Conservation (phyloP, 2,329 filamentous ascomycete genomes). For the Akanthomyces muscarius region DNA sequence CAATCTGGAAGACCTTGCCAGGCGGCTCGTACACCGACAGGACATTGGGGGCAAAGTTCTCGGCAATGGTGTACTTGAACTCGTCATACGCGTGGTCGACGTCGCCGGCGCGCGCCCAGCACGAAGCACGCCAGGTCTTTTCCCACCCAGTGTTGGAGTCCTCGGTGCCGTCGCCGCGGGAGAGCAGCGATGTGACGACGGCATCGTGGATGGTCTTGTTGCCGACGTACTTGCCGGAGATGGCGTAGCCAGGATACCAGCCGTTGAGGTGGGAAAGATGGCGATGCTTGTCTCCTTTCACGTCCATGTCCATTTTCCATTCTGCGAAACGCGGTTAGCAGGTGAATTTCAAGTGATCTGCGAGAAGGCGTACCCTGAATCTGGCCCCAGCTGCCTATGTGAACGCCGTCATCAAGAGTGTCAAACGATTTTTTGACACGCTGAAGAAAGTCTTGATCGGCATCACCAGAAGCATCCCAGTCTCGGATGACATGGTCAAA, state of each 20-base stretch:
- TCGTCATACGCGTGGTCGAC: slow-evolving; percentile 46
- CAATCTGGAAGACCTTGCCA: slow-evolving; percentile 47
- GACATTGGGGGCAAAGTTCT: slow-evolving; percentile 48
- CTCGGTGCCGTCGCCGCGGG: slow-evolving; percentile 43
- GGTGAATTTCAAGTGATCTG: too few relatives aligned
- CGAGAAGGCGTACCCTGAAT: slow-evolving; percentile 21
- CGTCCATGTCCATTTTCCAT: slow-evolving; percentile 33
- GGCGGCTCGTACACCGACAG: slow-evolving; percentile 45
- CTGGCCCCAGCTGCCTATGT: slow-evolving; percentile 28
- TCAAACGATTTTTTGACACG: slow-evolving; percentile 30
- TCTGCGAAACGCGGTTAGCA: slow-evolving; percentile 19
- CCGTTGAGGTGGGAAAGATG: slow-evolving; percentile 54
- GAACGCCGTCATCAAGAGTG: slow-evolving; percentile 30
- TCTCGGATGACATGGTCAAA: slow-evolving; percentile 35
- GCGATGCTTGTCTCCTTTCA: slow-evolving; percentile 26
- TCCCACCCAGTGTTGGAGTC: slow-evolving; percentile 55
- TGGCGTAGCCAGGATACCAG: slow-evolving; percentile 51
- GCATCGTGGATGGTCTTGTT: slow-evolving; percentile 43
- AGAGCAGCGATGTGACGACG: slow-evolving; percentile 41
- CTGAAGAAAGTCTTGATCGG: slow-evolving; percentile 28
- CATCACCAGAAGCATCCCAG: slow-evolving; percentile 22
- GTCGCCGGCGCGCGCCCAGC: slow-evolving; percentile 53
- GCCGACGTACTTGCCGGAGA: slow-evolving; percentile 41
- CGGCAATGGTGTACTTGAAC: slow-evolving; percentile 43
- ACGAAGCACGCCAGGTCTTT: slow-evolving; percentile 55